Evolutionary conservation across 495 filamentous ascomycete genomes (phyloP).

Genomic region (Xylaria scruposa): DNA sequence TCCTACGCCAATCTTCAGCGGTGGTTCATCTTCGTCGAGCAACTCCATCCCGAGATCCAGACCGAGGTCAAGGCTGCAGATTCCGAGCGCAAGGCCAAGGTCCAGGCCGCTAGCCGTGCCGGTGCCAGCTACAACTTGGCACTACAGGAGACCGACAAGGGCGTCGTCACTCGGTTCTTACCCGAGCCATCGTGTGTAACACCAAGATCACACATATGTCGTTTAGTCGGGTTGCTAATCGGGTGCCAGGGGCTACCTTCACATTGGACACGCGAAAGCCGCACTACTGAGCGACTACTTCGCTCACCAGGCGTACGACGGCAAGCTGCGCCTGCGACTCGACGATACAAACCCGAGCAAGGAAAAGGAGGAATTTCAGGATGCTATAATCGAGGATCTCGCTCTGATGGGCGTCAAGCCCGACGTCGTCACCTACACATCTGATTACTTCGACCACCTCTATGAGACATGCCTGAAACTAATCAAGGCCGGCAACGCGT

Average conservation of each 20-base stretch:
- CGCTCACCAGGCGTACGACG: slow-evolving; percentile 85
- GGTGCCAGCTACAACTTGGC: slow-evolving; percentile 91
- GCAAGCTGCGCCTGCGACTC: slow-evolving; percentile 81
- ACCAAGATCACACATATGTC: slow-evolving; percentile 10
- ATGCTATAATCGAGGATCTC: slow-evolving; percentile 86
- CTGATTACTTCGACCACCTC: slow-evolving; percentile 89
- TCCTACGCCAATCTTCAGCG: slow-evolving; percentile 78
- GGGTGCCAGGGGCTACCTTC: slow-evolving; percentile 72
- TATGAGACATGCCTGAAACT: slow-evolving; percentile 78
- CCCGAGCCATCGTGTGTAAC: slow-evolving; percentile 87
- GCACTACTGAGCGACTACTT: slow-evolving; percentile 94
- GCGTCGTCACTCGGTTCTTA: slow-evolving; percentile 91
- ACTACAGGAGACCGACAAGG: slow-evolving; percentile 84
- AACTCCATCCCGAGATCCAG: slow-evolving; percentile 73
- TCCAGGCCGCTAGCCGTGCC: slow-evolving; percentile 76
- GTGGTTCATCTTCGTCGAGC: slow-evolving; percentile 90
- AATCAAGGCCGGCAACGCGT: slow-evolving; percentile 85
- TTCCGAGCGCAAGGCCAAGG: slow-evolving; percentile 71
- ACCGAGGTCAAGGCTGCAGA: slow-evolving; percentile 62
- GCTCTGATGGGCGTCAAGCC: slow-evolving; percentile 85
- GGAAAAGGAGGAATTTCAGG: slow-evolving; percentile 90
- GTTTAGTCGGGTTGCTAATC: slow-evolving; percentile 28
- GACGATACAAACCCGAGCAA: slow-evolving; percentile 95
- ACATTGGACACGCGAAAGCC: slow-evolving; percentile 94
- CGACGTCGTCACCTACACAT: slow-evolving; percentile 79